Conservation (phyloP, 768 basidiomycete genomes). For the Podaxis carcinomalis region DNA sequence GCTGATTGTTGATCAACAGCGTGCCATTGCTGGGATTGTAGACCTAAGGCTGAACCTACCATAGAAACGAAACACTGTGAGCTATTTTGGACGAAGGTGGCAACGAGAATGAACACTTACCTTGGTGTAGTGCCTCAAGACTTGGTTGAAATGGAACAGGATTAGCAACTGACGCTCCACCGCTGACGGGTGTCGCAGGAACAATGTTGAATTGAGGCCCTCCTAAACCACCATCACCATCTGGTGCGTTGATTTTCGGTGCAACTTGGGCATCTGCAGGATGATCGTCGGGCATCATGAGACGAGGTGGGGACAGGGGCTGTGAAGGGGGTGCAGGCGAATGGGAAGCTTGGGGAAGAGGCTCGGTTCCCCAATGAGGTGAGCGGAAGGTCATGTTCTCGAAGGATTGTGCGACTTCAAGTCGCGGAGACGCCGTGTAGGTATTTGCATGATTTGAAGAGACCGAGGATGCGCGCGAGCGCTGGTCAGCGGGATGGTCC, state of each 20-base stretch:
- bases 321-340: constrained; percentile 32
- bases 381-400: constrained; percentile 64
- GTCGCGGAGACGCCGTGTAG: constrained; percentile 46
- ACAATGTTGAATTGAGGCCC: constrained; percentile 75
- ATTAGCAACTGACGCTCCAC: constrained; percentile 43
- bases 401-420: constrained; percentile 55
- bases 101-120: constrained; percentile 30
- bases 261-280: constrained; percentile 18
- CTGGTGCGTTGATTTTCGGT: constrained; percentile 39
- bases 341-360: constrained; percentile 34
- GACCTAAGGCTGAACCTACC: constrained; percentile 5
- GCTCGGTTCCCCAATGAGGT: constrained; percentile 49
- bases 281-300: constrained; percentile 47
- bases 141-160: constrained; percentile 47
- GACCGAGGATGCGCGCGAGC: constrained; percentile 63
- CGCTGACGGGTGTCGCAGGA: constrained; percentile 76
- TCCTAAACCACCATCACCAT: constrained; percentile 29
- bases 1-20: constrained; percentile 8
- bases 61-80: constrained; percentile 7
- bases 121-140: constrained; percentile 47
- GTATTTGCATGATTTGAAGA: constrained; percentile 49
- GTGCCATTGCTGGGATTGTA: constrained; percentile 11
- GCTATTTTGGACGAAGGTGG: background rate
- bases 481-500: constrained; percentile 39
- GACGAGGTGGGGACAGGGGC: constrained; percentile 58